phyloP scores from a whole-genome alignment of 768 basidiomycete species.

The Baorangia bicolor region DNA sequence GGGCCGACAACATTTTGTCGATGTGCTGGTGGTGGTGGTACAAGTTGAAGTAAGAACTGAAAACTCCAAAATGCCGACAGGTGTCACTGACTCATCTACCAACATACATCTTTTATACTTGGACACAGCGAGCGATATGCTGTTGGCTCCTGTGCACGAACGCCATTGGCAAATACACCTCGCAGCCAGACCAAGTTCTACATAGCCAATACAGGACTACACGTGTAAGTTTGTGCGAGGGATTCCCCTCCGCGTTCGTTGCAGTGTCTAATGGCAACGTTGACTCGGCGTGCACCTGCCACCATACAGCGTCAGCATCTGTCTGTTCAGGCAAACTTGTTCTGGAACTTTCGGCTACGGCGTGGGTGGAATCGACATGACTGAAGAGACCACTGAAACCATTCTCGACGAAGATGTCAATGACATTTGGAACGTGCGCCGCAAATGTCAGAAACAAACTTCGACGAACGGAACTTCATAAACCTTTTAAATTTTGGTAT shows the following conservation, averaged over 20 bases:
- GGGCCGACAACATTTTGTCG: conserved; percentile 31
- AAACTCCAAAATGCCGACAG: neutral
- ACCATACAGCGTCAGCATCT: neutral
- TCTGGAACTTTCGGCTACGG: neutral
- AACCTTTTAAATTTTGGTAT: neutral
- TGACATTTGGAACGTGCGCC: neutral
- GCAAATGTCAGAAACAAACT: too few species aligned
- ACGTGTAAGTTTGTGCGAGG: neutral
- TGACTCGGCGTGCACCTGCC: neutral
- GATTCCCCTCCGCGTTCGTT: neutral
- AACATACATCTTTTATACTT: neutral
- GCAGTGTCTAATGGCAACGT: neutral
- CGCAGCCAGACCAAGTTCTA: neutral
- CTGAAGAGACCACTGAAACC: neutral
- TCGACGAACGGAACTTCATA: neutral
- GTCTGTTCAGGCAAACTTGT: neutral
- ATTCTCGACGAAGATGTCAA: neutral
- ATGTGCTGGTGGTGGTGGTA: conserved; percentile 7
- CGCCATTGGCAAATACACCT: conserved; percentile 7
- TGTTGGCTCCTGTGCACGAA: conserved; percentile 18
- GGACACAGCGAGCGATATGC: conserved; percentile 14
- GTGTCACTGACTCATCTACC: neutral
- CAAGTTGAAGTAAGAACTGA: neutral
- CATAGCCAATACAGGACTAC: neutral
- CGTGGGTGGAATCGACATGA: neutral